phyloP scores from a whole-genome alignment of 176 grass and related monocot genomes.

The Tillandsia fasciculata region DNA sequence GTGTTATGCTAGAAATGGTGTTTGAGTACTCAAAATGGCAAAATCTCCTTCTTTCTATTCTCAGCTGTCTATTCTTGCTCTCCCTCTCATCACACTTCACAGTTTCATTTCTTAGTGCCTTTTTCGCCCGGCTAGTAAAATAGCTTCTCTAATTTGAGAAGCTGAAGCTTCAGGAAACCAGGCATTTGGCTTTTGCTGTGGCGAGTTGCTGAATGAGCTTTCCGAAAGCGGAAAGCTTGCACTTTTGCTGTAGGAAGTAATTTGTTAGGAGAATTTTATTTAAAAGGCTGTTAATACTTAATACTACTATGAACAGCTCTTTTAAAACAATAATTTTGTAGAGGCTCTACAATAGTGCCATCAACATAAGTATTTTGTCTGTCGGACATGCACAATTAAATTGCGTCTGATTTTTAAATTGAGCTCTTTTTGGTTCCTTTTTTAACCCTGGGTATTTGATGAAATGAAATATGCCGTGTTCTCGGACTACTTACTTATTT shows the following conservation, averaged over 20 bases:
- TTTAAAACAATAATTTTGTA: no score
- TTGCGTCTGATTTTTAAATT: not conserved
- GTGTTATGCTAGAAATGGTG: not conserved
- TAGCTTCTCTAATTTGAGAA: no score
- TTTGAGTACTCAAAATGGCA: not conserved
- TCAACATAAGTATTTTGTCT: not conserved
- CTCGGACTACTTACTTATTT: not conserved
- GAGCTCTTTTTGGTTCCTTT: slow-evolving; percentile 1
- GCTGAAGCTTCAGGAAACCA: no score
- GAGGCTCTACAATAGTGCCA: not conserved
- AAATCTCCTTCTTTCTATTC: not conserved
- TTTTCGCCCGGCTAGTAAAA: no score
- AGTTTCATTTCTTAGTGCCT: not conserved
- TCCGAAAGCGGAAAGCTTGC: no score
- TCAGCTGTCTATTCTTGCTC: not conserved
- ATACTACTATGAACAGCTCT: no score
- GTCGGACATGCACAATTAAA: not conserved
- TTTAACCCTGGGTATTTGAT: not conserved
- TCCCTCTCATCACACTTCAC: not conserved
- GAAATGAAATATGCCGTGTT: not conserved
- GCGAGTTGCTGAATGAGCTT: no score
- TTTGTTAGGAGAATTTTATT: no score
- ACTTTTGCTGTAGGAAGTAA: no score
- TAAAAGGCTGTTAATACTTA: no score
- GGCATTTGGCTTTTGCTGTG: no score